phyloP scores from a whole-genome alignment of 306 rosid genomes.

The Lablab purpureus region DNA sequence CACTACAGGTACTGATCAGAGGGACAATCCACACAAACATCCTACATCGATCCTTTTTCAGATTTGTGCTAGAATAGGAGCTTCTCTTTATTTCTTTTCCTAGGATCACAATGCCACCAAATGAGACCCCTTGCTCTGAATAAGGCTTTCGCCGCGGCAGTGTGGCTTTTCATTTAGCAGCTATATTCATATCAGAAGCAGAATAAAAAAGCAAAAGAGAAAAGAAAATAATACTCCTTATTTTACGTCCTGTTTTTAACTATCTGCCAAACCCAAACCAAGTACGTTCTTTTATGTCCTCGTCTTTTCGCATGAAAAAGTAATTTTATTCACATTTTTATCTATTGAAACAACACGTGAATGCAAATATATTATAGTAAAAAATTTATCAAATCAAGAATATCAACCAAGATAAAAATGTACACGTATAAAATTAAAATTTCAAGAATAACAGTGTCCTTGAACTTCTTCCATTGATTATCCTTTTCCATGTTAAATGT shows the following conservation, averaged over 20 bases:
- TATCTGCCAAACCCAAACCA: no score
- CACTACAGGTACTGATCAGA: conserved; percentile 75
- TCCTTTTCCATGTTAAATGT: no score
- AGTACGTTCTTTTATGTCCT: not conserved
- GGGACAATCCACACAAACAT: not conserved
- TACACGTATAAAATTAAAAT: no score
- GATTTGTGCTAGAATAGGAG: conserved; percentile 38
- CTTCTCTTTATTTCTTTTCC: conserved; percentile 39
- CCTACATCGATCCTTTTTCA: not conserved
- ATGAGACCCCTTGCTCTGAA: conserved; percentile 56
- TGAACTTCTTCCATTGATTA: no score
- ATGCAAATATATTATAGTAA: no score
- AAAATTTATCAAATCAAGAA: no score
- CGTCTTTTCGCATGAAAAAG: no score
- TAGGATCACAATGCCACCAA: conserved; percentile 52
- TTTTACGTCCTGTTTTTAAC: not conserved
- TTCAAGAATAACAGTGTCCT: no score
- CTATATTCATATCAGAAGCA: not conserved
- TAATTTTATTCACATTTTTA: no score
- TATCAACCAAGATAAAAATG: no score
- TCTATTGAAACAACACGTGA: no score
- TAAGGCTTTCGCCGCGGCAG: conserved; percentile 53
- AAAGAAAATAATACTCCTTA: not conserved
- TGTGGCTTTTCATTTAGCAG: conserved; percentile 41
- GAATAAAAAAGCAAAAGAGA: not conserved